Base-by-base conservation (phyloP, 2,329 filamentous ascomycete species). In the Penicillium janthinellum region DNA sequence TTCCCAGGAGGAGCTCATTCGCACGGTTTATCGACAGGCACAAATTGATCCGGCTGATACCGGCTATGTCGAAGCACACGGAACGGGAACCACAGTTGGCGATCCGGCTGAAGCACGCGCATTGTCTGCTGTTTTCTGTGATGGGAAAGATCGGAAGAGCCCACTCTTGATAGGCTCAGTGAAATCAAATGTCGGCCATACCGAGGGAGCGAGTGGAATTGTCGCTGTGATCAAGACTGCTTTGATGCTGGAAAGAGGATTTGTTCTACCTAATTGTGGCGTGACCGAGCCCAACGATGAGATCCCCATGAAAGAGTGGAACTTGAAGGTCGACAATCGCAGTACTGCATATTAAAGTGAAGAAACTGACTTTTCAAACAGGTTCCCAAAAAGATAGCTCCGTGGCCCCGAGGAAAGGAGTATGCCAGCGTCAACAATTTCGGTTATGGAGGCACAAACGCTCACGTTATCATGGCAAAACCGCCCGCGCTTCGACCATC, bases 31-130 rank as follows among this genome's bases (percentile, higher is more conserved):
- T 62, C 54, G 65, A 14, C 62, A 68, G 12, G 76, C 77, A 15
- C 71, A 74, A 1, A 68, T 81, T 1, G 72, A 77, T 51, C 66
- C 67, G 1, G 44, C 60, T 0, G 38, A 57, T 4, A 66, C 67
- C n/a, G 64, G 64, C 0, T 81, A 74, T 60, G 75, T 81, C 5
- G 77, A 81, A 56, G 72, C 72, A 1, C 79, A 81, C 55, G 78
- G 78, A 17, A 81, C 80, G 0, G 79, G 79, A 4, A 77, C 75
- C 0, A 66, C 64, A 5, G 71, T 70, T 17, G 75, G 75, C 12
- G 75, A 76, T 56, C 74, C 71, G 0, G 54, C 69, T 0, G 75
- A 77, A 52, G 65, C 66, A 5, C 64, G 56, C 15, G 66, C 66
- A 1, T 22, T 68, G 14, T 60, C 67, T 15, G 64, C 65, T 7